Percentiles rank a stretch among this genome's conserved stretches.
phyloP scores from a whole-genome alignment of 331 rosid genomes.

The Acacia concinna region DNA sequence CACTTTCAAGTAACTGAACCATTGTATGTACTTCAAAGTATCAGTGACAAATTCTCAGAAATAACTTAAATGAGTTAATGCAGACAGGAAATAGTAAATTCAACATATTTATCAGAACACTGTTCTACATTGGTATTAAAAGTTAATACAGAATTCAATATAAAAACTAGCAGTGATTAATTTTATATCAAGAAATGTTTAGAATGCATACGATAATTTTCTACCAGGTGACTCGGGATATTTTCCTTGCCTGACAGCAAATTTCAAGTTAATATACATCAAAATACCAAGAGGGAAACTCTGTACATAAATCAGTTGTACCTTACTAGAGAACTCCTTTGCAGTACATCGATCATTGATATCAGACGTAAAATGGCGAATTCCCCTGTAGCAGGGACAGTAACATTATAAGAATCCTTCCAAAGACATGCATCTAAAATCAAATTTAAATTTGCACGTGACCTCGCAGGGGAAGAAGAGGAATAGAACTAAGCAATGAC shows the following conservation, averaged over 20 bases:
- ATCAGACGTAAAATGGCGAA: conserved; percentile 48
- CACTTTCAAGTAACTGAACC: conserved; percentile 46
- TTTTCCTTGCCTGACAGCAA: not conserved
- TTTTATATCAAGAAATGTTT: not conserved
- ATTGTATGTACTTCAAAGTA: conserved; percentile 2
- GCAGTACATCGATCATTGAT: conserved; percentile 25
- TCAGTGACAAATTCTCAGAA: conserved; percentile 25
- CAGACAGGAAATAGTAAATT: conserved; percentile 24
- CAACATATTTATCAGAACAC: conserved; percentile 12
- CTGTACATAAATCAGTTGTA: conserved; percentile 35
- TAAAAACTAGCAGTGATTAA: not conserved
- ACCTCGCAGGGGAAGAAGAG: not conserved
- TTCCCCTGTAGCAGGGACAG: conserved; percentile 34
- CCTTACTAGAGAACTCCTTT: conserved; percentile 54
- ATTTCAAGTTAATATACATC: not conserved
- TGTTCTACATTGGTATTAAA: not conserved
- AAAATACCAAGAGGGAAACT: not conserved
- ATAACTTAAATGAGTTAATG: conserved; percentile 20
- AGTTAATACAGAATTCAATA: not conserved
- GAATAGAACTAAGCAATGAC: conserved; percentile 16
- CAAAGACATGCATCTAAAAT: not conserved
- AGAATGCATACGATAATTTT: not conserved
- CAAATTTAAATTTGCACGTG: conserved; percentile 8
- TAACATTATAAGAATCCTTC: conserved; percentile 25
- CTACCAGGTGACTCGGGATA: not conserved